Conservation (phyloP, 2,329 filamentous ascomycete genomes). For the Pseudogymnoascus sp. region DNA sequence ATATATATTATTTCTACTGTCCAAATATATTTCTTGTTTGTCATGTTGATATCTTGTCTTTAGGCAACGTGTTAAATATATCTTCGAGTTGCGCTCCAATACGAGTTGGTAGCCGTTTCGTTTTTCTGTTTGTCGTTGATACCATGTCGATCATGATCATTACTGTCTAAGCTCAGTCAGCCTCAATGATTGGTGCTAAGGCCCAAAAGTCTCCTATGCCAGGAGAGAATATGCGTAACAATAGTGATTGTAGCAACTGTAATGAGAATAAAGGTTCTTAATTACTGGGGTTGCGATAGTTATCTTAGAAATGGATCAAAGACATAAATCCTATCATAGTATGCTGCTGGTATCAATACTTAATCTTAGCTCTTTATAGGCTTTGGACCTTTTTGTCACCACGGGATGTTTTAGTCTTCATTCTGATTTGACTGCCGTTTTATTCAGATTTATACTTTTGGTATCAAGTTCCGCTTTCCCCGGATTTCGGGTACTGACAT, state of each 20-base stretch:
- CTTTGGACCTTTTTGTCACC: not conserved
- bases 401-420: not conserved
- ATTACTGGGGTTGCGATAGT: no score
- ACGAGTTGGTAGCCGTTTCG: not conserved
- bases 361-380: no score
- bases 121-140: not conserved
- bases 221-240: no score
- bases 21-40: not conserved
- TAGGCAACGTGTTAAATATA: not conserved
- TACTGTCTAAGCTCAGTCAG: not conserved
- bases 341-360: no score
- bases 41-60: not conserved
- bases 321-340: no score
- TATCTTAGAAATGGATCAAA: no score
- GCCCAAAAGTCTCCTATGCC: no score
- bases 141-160: not conserved
- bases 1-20: not conserved
- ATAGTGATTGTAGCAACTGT: no score
- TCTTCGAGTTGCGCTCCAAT: not conserved
- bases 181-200: no score
- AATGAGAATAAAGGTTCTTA: no score
- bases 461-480: not conserved
- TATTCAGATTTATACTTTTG: not conserved
- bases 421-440: not conserved
- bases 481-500: not conserved